phyloP scores from a whole-genome alignment of 1,284 basidiomycete species.

The Heterobasidion parviporum region DNA sequence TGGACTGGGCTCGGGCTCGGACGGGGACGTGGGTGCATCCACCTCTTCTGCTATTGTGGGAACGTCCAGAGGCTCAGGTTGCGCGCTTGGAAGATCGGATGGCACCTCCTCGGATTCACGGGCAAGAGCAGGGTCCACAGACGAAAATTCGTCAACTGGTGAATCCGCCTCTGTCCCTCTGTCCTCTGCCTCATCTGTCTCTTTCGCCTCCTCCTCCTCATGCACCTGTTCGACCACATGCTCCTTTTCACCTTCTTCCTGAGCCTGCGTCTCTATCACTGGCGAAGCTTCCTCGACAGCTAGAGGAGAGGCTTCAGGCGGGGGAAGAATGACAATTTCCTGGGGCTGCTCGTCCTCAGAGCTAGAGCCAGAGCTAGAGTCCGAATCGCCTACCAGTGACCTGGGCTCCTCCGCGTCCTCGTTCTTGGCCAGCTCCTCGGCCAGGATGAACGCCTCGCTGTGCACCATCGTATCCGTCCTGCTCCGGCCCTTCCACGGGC shows the following conservation, averaged over 20 bases:
- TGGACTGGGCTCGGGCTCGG: neutral
- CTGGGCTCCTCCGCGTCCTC: slow-evolving; percentile 11
- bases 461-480: slow-evolving; percentile 75
- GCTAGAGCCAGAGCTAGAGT: neutral
- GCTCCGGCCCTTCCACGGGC: slow-evolving; percentile 49
- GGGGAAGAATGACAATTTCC: neutral
- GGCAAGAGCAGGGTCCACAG: slow-evolving; percentile 3
- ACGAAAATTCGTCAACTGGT: neutral
- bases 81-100: slow-evolving; percentile 2
- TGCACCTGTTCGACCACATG: neutral
- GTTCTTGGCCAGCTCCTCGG: slow-evolving; percentile 32
- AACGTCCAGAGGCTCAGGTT: slow-evolving; percentile 3
- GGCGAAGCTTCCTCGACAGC: neutral
- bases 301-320: neutral
- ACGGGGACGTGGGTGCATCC: neutral
- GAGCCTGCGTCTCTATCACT: neutral
- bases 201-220: too few species aligned
- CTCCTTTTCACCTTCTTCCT: too few species aligned
- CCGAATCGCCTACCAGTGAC: neutral
- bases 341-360: neutral
- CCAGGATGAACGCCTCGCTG: slow-evolving; percentile 39
- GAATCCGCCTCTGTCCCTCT: neutral
- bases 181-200: neutral
- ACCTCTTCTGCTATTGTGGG: neutral
- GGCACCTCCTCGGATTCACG: neutral